These are phyloP conservation scores for Tephrocybe sp. DNA, from an alignment of 768 basidiomycete species.

Conservation along the genomic window DNA sequence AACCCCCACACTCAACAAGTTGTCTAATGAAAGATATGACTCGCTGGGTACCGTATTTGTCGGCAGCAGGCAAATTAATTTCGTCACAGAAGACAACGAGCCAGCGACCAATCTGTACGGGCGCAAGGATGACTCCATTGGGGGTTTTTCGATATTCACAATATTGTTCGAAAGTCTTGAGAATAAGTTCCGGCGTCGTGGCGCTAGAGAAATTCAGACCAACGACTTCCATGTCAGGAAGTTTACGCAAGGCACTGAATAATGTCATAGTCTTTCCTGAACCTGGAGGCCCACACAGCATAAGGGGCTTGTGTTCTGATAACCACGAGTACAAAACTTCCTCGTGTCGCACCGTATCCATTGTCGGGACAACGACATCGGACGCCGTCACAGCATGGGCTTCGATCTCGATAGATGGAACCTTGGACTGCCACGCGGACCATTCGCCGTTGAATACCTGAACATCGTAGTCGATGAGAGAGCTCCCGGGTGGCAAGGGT, in stretches of 20 bases:
- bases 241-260: slow-evolving; percentile 94
- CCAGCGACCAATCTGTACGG: slow-evolving; percentile 95
- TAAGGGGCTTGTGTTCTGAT: slow-evolving; percentile 96
- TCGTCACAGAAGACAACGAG: slow-evolving; percentile 99
- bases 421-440: slow-evolving; percentile 88
- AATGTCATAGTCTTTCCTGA: slow-evolving; percentile 99
- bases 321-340: slow-evolving; percentile 99
- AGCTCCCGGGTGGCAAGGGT: slow-evolving; percentile 67
- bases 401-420: slow-evolving; percentile 95
- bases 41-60: slow-evolving; percentile 98
- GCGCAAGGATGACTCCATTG: slow-evolving; percentile 94
- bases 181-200: slow-evolving; percentile 94
- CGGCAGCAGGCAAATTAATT: slow-evolving; percentile 94
- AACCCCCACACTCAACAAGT: slow-evolving; percentile 92
- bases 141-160: slow-evolving; percentile 99
- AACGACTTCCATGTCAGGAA: slow-evolving; percentile 98
- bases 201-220: slow-evolving; percentile 99
- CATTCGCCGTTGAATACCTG: slow-evolving; percentile 85
- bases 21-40: slow-evolving; percentile 99
- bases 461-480: slow-evolving; percentile 95
- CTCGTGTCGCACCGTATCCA: slow-evolving; percentile 98
- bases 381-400: slow-evolving; percentile 94
- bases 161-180: slow-evolving; percentile 99
- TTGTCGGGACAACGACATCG: slow-evolving; percentile 96
- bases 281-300: slow-evolving; percentile 99